A percentile compares a stretch with the other conserved stretches of the same genome.
phyloP scores from a whole-genome alignment of 192 early-diverging fungal species.

The Lobosporangium transversale region DNA sequence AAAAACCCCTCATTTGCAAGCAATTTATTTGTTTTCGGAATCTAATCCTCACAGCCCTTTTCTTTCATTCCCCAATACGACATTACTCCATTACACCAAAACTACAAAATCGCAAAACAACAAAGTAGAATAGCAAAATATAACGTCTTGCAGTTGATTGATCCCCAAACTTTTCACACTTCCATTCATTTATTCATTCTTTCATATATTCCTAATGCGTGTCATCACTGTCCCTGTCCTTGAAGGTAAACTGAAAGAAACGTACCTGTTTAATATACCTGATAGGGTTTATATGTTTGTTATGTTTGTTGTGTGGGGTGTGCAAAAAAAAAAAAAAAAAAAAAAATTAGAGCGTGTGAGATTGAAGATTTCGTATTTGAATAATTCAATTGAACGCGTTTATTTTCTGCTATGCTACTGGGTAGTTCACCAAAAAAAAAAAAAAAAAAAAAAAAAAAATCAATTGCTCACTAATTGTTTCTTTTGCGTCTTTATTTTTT shows the following conservation, averaged over 20 bases:
- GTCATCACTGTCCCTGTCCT: constrained; percentile 73
- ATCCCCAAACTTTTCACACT: too few relatives aligned
- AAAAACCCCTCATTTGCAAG: too few relatives aligned
- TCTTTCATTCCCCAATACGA: neutral
- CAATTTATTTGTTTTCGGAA: too few relatives aligned
- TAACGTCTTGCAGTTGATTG: too few relatives aligned
- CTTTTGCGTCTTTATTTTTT: neutral
- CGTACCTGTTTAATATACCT: too few relatives aligned
- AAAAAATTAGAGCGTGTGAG: neutral
- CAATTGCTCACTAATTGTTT: too few relatives aligned
- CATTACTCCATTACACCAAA: constrained; percentile 6
- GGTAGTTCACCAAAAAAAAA: too few relatives aligned
- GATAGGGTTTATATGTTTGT: neutral
- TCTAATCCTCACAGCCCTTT: too few relatives aligned
- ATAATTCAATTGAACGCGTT: too few relatives aligned
- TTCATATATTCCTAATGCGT: constrained; percentile 52
- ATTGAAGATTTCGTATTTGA: too few relatives aligned
- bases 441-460: neutral
- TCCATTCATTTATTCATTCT: neutral
- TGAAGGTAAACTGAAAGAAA: constrained; percentile 37
- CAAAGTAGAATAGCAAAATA: too few relatives aligned
- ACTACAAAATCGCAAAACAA: neutral
- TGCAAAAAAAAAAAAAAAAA: neutral
- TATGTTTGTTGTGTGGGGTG: neutral
- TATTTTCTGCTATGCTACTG: too few relatives aligned